Conservation (phyloP, 1,139 yeast species). For the Oligophagozyma castellii region DNA sequence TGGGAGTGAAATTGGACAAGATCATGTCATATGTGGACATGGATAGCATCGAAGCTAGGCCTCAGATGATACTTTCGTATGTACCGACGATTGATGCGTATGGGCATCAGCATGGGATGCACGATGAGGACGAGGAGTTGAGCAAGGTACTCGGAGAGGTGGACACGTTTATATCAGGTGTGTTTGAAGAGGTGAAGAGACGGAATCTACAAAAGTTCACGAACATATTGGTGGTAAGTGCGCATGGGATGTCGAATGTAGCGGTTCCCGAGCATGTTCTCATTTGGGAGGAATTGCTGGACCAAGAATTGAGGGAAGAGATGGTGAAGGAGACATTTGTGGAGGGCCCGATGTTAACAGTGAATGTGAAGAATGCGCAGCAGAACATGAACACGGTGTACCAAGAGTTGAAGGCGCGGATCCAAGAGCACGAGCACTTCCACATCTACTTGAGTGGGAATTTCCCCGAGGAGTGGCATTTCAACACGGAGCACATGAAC, state of each 20-base stretch:
- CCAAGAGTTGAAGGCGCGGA: conserved; percentile 5
- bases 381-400: conserved; percentile 7
- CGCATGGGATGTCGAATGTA: conserved; percentile 59
- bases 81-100: conserved; percentile 68
- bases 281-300: conserved; percentile 3
- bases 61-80: conserved; percentile 67
- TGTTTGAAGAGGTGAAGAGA: conserved; percentile 34
- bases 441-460: conserved; percentile 41
- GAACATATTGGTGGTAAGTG: conserved; percentile 68
- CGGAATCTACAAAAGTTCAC: conserved; percentile 53
- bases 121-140: conserved; percentile 32
- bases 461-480: conserved; percentile 50
- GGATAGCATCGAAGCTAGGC: conserved; percentile 35
- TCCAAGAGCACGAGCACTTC: conserved; percentile 25
- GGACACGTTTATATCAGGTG: conserved; percentile 44
- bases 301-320: conserved; percentile 2
- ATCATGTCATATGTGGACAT: conserved; percentile 57
- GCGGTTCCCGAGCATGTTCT: conserved; percentile 1
- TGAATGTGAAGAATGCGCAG: conserved; percentile 1
- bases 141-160: conserved; percentile 35
- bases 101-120: conserved; percentile 54
- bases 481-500: conserved; percentile 29
- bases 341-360: conserved; percentile 3
- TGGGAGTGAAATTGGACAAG: conserved; percentile 42
- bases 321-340: conserved; percentile 3